Base-by-base conservation (phyloP, 1,284 basidiomycete genomes). In the Gomphus bonarii region DNA sequence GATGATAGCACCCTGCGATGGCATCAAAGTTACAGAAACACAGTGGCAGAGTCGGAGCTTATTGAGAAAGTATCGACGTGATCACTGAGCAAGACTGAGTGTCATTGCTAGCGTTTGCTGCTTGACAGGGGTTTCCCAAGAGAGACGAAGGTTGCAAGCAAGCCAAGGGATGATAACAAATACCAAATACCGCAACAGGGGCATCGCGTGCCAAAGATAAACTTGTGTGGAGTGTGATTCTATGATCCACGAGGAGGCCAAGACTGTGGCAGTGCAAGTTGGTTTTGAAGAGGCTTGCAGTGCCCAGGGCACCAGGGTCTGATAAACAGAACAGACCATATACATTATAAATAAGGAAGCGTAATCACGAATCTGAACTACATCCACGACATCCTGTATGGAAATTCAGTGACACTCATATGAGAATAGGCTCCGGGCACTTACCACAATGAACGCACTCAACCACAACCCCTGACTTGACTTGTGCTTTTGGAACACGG, bases 381-480 rank as follows among this genome's bases (percentile, higher is more conserved):
- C 88, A 90, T 18, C 88, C 87, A 62, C 84, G 82, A 65, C 88
- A 90, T 30, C 87, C 88, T 90, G 61, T 1, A 18, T 25, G 9
- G 3, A 40, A 6, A 2, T 51, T 51, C 31, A 62, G 44, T 59
- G 31, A 20, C 25, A 43, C 20, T 55, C 20, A 20, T 25, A 20
- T 4, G 42, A 22, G 11, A 12, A 10, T 43, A 22, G 20, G 46
- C 38, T n/a, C 16, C 25, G 12, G 43, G 33, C 33, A 82, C 91
- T 63, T 67, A 95, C 94, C 95, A 71, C 95, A 98, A 68, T 97
- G 93, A 51, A 91, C 89, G 72, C 95, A 98, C 72, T 98, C 92
- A 0, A 99, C 95, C n/a, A 98, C 77, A 3, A 91, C 93, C 5
- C 94, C 95, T 56, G 82, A 77, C 59, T 93, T 88, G 28, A 99